phyloP scores from a whole-genome alignment of 169 alveolate genomes.

The Amoebophrya sp. region DNA sequence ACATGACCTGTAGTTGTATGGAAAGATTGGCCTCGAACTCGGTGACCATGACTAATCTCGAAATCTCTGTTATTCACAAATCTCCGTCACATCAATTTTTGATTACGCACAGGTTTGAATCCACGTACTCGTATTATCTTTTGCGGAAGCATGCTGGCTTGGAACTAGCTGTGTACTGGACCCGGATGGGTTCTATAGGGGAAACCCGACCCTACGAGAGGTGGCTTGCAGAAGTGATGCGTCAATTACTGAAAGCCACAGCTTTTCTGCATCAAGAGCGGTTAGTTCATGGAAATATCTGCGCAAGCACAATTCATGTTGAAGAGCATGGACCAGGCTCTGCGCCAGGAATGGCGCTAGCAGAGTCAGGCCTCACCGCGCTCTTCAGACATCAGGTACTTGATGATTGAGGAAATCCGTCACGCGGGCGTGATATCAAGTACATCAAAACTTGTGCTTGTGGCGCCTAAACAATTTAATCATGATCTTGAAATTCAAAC shows the following conservation, averaged over 20 bases:
- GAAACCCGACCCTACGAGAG: no score
- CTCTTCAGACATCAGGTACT: neutral
- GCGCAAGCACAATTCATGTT: neutral
- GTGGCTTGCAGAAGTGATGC: neutral
- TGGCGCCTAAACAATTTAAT: no score
- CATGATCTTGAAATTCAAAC: no score
- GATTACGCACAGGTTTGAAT: neutral
- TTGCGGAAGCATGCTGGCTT: neutral
- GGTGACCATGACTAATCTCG: no score
- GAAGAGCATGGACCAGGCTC: neutral
- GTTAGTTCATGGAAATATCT: neutral
- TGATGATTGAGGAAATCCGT: no score
- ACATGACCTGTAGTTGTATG: neutral
- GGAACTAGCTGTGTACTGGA: neutral
- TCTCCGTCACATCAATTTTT: no score
- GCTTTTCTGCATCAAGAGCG: neutral
- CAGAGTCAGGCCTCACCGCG: neutral
- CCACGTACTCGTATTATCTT: neutral
- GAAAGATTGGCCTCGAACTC: no score
- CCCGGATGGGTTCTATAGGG: no score
- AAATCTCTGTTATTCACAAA: no score
- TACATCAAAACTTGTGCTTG: no score
- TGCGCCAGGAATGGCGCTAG: neutral
- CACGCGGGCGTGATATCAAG: no score
- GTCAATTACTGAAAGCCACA: neutral